phyloP scores from a whole-genome alignment of 176 grass and related monocot species.

The Elymus sibiricus region DNA sequence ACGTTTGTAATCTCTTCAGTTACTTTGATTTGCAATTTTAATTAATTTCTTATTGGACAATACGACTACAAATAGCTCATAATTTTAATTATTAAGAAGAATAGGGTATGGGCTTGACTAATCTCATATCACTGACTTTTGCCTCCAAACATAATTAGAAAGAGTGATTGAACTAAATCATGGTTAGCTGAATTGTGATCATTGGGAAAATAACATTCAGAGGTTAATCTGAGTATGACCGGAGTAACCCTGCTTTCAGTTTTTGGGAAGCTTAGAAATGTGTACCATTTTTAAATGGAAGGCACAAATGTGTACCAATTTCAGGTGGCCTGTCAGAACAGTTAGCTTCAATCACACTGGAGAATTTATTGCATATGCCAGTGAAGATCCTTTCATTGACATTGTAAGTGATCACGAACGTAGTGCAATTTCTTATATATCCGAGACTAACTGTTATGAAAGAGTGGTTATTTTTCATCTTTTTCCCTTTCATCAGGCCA shows the following conservation, averaged over 20 bases:
- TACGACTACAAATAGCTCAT: neutral
- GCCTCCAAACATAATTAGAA: neutral
- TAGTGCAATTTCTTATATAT: conserved; percentile 22
- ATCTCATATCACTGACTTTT: neutral
- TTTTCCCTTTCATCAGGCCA: conserved; percentile 54
- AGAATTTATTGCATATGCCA: conserved; percentile 92
- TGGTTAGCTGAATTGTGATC: neutral
- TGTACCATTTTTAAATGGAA: neutral
- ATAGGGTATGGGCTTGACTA: neutral
- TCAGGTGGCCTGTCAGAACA: conserved; percentile 96
- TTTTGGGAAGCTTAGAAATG: conserved; percentile 10
- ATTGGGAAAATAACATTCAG: neutral
- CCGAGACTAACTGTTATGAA: neutral
- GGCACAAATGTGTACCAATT: neutral
- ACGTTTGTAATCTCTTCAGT: neutral
- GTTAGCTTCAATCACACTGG: conserved; percentile 91
- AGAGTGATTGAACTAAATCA: neutral
- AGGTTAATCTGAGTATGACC: neutral
- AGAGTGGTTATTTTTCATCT: conserved; percentile 19
- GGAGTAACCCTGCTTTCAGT: neutral
- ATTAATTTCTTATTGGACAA: neutral
- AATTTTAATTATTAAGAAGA: neutral
- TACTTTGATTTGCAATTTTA: neutral
- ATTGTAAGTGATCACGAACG: conserved; percentile 61
- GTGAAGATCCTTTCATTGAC: conserved; percentile 98